These are phyloP conservation scores for Kalanchoe fedtschenkoi DNA, from an alignment of 164 flowering plant genomes.

Conservation along the genomic window DNA sequence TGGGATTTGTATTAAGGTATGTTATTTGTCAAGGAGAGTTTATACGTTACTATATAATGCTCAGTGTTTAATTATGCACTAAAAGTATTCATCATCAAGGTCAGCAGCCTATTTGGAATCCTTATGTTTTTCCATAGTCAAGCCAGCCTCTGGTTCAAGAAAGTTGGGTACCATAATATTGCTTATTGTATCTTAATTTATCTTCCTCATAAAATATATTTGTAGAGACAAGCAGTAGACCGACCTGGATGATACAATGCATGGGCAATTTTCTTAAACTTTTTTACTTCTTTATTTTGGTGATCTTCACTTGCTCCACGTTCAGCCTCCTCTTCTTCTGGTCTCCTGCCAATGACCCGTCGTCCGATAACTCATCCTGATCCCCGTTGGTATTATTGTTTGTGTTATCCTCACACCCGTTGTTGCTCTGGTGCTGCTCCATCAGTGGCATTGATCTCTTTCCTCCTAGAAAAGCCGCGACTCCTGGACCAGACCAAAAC, in stretches of 20 bases:
- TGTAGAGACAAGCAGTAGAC: too few relatives aligned
- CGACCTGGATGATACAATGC: too few relatives aligned
- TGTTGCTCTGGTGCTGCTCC: slow-evolving; percentile 20
- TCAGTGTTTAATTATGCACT: too few relatives aligned
- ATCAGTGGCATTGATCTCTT: slow-evolving; percentile 64
- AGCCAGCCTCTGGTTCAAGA: neutral
- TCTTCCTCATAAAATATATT: too few relatives aligned
- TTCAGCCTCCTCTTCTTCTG: slow-evolving; percentile 56
- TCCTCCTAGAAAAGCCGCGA: slow-evolving; percentile 39
- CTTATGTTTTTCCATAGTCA: neutral
- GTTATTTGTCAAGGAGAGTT: too few relatives aligned
- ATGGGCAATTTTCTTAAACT: too few relatives aligned
- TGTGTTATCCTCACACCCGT: slow-evolving; percentile 12
- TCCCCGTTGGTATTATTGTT: slow-evolving; percentile 11
- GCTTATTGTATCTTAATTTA: too few relatives aligned
- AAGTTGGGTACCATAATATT: neutral
- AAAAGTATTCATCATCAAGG: neutral
- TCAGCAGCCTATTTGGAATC: neutral
- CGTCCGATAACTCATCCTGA: slow-evolving; percentile 56
- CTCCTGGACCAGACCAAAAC: slow-evolving; percentile 22
- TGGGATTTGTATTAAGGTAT: neutral
- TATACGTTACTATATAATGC: too few relatives aligned
- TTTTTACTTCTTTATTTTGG: too few relatives aligned
- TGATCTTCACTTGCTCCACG: slow-evolving; percentile 63
- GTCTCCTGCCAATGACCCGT: slow-evolving; percentile 51